These are phyloP conservation scores for Aspergillus sp. DNA, from an alignment of 2,329 filamentous ascomycete genomes.

Conservation along the genomic window DNA sequence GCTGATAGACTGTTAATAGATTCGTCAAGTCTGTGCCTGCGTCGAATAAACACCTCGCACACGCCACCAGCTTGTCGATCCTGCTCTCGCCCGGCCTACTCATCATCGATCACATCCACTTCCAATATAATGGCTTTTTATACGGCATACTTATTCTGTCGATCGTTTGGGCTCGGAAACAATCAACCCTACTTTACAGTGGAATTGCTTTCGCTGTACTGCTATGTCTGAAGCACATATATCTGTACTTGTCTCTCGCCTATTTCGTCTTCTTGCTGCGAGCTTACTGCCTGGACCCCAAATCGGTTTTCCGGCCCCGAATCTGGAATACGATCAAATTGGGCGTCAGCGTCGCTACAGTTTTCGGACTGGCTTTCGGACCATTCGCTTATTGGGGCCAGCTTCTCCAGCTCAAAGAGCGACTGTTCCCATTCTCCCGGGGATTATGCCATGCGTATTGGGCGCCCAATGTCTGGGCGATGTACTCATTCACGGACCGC, in stretches of 20 bases:
- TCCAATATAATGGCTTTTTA: constrained; percentile 98
- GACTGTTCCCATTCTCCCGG: constrained; percentile 91
- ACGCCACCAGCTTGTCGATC: constrained; percentile 86
- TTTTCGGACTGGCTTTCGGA: constrained; percentile 83
- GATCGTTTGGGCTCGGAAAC: constrained; percentile 77
- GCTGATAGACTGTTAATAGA: constrained; percentile 54
- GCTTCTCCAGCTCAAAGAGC: constrained; percentile 78
- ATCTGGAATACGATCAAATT: constrained; percentile 84
- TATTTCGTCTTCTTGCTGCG: constrained; percentile 95
- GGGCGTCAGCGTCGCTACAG: constrained; percentile 69
- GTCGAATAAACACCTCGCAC: constrained; percentile 72
- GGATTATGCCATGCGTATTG: constrained; percentile 97
- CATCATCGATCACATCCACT: constrained; percentile 98
- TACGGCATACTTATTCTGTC: constrained; percentile 90
- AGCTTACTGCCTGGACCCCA: constrained; percentile 80
- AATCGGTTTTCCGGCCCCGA: constrained; percentile 74
- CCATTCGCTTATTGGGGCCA: constrained; percentile 84
- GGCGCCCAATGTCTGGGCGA: constrained; percentile 96
- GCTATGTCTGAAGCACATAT: constrained; percentile 96
- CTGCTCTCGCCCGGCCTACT: constrained; percentile 89
- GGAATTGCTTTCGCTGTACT: constrained; percentile 83
- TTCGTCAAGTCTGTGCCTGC: constrained; percentile 74
- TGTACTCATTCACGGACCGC: constrained; percentile 91
- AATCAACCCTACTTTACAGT: constrained; percentile 74
- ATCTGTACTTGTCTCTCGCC: constrained; percentile 92